phyloP scores from a whole-genome alignment of 805 yeast species.

The Saturnispora besseyi region DNA sequence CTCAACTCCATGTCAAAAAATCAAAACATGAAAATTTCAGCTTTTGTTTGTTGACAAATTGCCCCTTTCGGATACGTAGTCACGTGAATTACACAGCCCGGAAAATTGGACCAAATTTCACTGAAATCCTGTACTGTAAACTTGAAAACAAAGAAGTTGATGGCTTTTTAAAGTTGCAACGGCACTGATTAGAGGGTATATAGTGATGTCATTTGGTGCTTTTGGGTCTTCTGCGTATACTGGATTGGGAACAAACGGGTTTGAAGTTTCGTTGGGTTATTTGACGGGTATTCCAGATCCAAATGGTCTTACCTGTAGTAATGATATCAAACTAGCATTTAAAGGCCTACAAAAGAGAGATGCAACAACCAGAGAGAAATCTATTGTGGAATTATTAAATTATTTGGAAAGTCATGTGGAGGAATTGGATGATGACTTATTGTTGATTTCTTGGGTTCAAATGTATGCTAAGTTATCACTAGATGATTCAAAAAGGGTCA shows the following conservation, averaged over 20 bases:
- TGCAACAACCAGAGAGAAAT: conserved; percentile 76
- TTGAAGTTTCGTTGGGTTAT: conserved; percentile 61
- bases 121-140: not conserved
- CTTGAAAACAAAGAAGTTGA: too few relatives aligned
- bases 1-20: not conserved
- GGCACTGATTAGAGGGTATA: not conserved
- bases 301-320: conserved; percentile 36
- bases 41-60: conserved; percentile 1
- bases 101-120: too few relatives aligned
- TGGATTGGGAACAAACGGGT: conserved; percentile 30
- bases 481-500: conserved; percentile 58
- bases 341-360: conserved; percentile 73
- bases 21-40: not conserved
- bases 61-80: conserved; percentile 3
- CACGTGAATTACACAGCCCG: too few relatives aligned
- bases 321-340: conserved; percentile 50
- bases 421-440: conserved; percentile 41
- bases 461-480: conserved; percentile 71
- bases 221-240: conserved; percentile 9
- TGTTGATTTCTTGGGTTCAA: conserved; percentile 65
- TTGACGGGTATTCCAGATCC: conserved; percentile 75
- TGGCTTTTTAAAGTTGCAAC: too few relatives aligned
- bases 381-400: conserved; percentile 45
- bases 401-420: conserved; percentile 23
- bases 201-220: conserved; percentile 8